Conservation (phyloP, 2,329 filamentous ascomycete species). For the Metarhizium anisopliae region DNA sequence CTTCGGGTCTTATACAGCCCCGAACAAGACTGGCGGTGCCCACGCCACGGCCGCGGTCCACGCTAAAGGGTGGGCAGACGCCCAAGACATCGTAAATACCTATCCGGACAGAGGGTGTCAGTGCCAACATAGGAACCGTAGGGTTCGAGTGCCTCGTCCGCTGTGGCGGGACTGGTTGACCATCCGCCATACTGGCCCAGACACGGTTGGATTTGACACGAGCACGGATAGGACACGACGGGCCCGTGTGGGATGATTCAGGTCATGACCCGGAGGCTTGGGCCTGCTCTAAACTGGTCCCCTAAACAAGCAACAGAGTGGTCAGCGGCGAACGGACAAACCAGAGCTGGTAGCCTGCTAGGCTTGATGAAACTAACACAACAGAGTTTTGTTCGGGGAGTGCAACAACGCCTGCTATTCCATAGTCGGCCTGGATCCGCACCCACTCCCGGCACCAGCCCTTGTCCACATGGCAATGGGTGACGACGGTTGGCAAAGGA, state of each 20-base stretch:
- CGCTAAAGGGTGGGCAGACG: not conserved
- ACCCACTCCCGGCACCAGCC: not conserved
- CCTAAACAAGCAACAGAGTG: not conserved
- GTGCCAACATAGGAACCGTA: not conserved
- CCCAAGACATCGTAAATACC: not conserved
- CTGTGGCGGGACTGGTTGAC: not conserved
- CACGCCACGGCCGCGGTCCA: slow-evolving; percentile 4
- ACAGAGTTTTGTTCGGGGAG: not conserved
- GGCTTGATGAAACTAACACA: not conserved
- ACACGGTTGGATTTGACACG: slow-evolving; percentile 3
- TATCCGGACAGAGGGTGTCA: not conserved
- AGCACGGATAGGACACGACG: slow-evolving; percentile 4
- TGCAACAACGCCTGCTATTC: not conserved
- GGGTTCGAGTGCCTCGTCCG: not conserved
- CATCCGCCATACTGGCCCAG: not conserved
- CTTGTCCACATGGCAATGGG: not conserved
- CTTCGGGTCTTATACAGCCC: slow-evolving; percentile 10
- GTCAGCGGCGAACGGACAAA: not conserved
- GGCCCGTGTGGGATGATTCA: slow-evolving; percentile 5
- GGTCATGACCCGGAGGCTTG: slow-evolving; percentile 2
- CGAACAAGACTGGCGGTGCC: not conserved
- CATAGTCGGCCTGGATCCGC: not conserved
- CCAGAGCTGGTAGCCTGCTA: not conserved
- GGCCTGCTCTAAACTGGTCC: not conserved
- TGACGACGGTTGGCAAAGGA: not conserved